Percentiles rank a stretch among this genome's conserved stretches.
These are phyloP conservation scores for Chlorophyllum brunneum DNA, from an alignment of 768 basidiomycete species.

Conservation along the genomic window DNA sequence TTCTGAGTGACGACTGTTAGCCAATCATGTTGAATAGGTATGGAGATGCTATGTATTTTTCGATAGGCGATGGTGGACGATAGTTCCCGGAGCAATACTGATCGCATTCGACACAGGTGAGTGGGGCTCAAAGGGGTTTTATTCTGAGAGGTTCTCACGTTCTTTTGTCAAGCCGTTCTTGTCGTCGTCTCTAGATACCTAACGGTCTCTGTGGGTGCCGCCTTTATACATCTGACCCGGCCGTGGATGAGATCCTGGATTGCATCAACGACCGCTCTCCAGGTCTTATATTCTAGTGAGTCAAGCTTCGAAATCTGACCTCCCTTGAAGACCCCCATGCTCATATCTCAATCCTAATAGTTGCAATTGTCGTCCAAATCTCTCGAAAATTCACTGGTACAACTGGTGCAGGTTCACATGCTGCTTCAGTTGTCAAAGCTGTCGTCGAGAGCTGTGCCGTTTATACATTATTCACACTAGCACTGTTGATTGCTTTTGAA, in stretches of 20 bases:
- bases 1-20: too few species aligned
- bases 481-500: constrained; percentile 2
- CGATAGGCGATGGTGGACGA: constrained; percentile 6
- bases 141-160: too few species aligned
- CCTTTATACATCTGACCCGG: constrained; percentile 2
- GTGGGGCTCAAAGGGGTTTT: not conserved
- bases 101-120: constrained; percentile 1
- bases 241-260: constrained; percentile 7
- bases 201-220: not conserved
- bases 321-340: not conserved
- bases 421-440: not conserved
- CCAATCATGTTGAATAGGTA: not conserved
- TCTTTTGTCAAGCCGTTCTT: not conserved
- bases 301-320: not conserved
- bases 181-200: not conserved
- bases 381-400: not conserved
- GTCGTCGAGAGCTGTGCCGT: constrained; percentile 9
- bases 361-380: not conserved
- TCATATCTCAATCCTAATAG: not conserved
- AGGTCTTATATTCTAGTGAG: constrained; percentile 8
- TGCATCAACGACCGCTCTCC: not conserved
- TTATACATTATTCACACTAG: constrained; percentile 5
- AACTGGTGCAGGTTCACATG: not conserved
- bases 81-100: not conserved
- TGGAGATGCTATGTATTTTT: constrained; percentile 11